Evolutionary conservation across 2,329 filamentous ascomycete species (phyloP), one percentile per base, ranked within the genome.

Genomic region (Aspergillus melleus): DNA sequence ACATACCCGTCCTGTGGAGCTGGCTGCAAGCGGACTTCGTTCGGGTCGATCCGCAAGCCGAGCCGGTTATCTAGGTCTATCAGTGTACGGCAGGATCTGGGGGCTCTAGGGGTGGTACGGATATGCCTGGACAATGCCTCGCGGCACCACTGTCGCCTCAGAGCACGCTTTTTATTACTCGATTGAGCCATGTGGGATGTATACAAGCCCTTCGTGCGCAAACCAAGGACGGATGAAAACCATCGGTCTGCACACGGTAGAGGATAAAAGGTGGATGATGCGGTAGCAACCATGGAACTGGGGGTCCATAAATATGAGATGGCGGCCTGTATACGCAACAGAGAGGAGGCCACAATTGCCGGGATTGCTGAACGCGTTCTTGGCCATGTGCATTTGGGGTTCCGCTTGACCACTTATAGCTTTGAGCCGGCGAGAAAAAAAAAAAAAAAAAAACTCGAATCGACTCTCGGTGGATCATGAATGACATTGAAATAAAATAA

Each of bases 111-210:
- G 22, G 26, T 26, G n/a, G 26, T 52, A 52, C 49, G 2, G 26
- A 52, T 52, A 30, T 52, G 49, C 20, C 9, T 30, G 8, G 26
- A 24, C 49, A 52, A 30, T 5, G 22, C 49, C 6, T 52, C 49
- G 10, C 49, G 49, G 26, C 49, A 52, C 49, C 26, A 2, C 49
- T 52, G 49, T 30, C 49, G 49, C 49, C 49, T 24, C 6, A 24
- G 49, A 30, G 49, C 49, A 26, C 49, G 49, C 26, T 52, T 52
- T 52, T 52, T 26, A n/a, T 52, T 52, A 26, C 49, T 52, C 16
- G 49, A 52, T 24, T 26, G 49, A 52, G 49, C 49, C 49, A 52
- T 52, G 20, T 30, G 20, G 26, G 49, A 30, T 26, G 24, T 24
- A 26, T 30, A 24, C 20, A 24, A 52, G 14, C 11, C 32, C 32